phyloP scores from a whole-genome alignment of 805 yeast genomes.

The Hanseniaspora vineae region DNA sequence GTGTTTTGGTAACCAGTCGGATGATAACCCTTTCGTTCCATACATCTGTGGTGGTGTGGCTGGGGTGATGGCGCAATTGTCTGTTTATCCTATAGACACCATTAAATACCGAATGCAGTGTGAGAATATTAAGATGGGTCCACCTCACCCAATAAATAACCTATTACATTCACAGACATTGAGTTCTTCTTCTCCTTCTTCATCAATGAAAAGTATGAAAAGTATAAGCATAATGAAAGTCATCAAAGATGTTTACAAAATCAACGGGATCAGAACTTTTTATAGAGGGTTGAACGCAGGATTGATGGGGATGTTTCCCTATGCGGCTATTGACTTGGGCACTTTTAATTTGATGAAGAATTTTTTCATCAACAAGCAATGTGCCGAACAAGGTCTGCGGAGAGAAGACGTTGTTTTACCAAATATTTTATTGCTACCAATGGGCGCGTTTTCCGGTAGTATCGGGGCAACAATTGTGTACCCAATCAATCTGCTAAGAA shows the following conservation, averaged over 20 bases:
- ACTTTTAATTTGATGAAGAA: slow-evolving; percentile 79
- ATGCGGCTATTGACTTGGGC: slow-evolving; percentile 92
- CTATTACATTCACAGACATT: background rate
- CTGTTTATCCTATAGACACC: slow-evolving; percentile 93
- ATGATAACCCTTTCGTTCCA: slow-evolving; percentile 39
- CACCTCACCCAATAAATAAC: background rate
- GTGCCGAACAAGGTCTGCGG: slow-evolving; percentile 35
- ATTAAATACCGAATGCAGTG: slow-evolving; percentile 89
- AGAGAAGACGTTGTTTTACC: slow-evolving; percentile 63
- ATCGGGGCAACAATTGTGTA: slow-evolving; percentile 94
- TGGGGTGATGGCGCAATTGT: slow-evolving; percentile 84
- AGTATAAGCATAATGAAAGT: background rate
- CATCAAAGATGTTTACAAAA: slow-evolving; percentile 57
- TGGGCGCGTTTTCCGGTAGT: slow-evolving; percentile 93
- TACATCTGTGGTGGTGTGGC: slow-evolving; percentile 93
- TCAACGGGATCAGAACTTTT: slow-evolving; percentile 50
- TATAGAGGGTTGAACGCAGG: slow-evolving; percentile 87
- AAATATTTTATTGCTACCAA: slow-evolving; percentile 57
- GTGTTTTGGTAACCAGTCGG: slow-evolving; percentile 70
- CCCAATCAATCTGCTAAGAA: slow-evolving; percentile 82
- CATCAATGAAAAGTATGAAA: background rate
- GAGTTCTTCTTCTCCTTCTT: no score
- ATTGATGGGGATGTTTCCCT: slow-evolving; percentile 92
- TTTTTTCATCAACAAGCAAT: slow-evolving; percentile 55
- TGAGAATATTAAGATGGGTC: slow-evolving; percentile 27